phyloP scores from a whole-genome alignment of 768 basidiomycete species.

The Calocera viscosa region DNA sequence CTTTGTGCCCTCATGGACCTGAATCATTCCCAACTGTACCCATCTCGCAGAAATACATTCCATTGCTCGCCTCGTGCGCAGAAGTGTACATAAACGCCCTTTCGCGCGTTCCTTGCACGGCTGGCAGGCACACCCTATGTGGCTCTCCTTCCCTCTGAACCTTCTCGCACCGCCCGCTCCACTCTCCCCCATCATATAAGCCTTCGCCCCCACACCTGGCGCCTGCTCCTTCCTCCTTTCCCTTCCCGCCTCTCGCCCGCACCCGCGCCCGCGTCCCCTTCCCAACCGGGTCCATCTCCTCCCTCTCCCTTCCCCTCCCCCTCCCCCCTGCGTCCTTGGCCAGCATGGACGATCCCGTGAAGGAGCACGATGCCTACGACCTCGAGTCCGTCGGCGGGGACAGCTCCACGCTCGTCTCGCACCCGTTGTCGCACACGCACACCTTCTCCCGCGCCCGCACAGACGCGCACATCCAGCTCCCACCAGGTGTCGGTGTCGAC shows the following conservation, averaged over 20 bases:
- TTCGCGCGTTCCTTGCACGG: neutral
- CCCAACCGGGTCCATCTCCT: constrained; percentile 6
- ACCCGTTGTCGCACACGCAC: neutral
- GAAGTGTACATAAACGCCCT: neutral
- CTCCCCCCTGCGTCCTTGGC: no score
- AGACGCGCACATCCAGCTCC: neutral
- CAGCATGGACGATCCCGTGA: neutral
- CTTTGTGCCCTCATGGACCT: no score
- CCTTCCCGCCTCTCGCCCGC: neutral
- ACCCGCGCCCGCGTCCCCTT: neutral
- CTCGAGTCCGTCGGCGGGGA: neutral
- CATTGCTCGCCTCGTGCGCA: neutral
- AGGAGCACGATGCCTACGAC: neutral
- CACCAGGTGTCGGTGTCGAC: neutral
- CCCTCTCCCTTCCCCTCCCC: neutral
- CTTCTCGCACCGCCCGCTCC: neutral
- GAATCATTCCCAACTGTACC: no score
- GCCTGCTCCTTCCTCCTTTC: constrained; percentile 15
- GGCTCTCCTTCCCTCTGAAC: constrained; percentile 7
- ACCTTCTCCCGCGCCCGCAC: neutral
- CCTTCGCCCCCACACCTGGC: constrained; percentile 16
- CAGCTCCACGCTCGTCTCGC: neutral
- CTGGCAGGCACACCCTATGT: constrained; percentile 6
- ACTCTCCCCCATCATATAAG: neutral
- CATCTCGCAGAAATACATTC: no score